These are phyloP conservation scores for Nitzschia palea DNA, from an alignment of 108 stramenopile genomes.

Conservation along the genomic window DNA sequence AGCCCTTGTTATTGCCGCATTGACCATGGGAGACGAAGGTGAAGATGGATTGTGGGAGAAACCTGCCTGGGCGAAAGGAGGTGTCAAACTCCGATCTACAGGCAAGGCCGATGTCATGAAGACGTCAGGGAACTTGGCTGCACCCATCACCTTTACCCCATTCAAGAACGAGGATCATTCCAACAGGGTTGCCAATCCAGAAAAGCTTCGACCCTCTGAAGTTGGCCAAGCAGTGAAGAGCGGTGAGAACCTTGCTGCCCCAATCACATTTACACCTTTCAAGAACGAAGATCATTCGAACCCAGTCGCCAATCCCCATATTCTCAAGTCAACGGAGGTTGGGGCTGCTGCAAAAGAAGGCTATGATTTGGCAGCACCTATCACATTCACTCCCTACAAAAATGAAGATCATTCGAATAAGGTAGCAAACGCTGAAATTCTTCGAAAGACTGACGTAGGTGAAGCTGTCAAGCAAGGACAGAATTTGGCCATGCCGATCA, in stretches of 20 bases:
- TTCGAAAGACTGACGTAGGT: slow-evolving; percentile 13
- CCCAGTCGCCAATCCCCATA: slow-evolving; percentile 20
- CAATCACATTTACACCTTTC: slow-evolving; percentile 33
- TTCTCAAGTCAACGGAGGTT: slow-evolving; percentile 12
- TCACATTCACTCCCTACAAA: slow-evolving; percentile 38
- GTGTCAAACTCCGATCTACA: slow-evolving; percentile 30
- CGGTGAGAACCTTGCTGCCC: slow-evolving; percentile 28
- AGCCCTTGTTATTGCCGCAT: no score
- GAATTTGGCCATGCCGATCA: slow-evolving; percentile 31
- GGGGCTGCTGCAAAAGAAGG: slow-evolving; percentile 27
- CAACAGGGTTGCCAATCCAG: slow-evolving; percentile 33
- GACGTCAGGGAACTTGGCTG: slow-evolving; percentile 27
- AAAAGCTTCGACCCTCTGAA: neutral
- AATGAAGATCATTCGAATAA: slow-evolving; percentile 34
- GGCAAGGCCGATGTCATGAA: slow-evolving; percentile 32
- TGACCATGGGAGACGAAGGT: slow-evolving; percentile 10
- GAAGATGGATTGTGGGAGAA: slow-evolving; percentile 37
- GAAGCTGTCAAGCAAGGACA: slow-evolving; percentile 1
- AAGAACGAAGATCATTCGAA: slow-evolving; percentile 37
- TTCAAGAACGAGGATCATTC: slow-evolving; percentile 36
- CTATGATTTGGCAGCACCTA: slow-evolving; percentile 29
- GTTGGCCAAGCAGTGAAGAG: slow-evolving; percentile 25
- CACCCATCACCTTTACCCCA: slow-evolving; percentile 39
- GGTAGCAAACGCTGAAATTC: slow-evolving; percentile 17
- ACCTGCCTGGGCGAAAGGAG: slow-evolving; percentile 37